Percentiles rank a stretch among this genome's conserved stretches.
These are phyloP conservation scores for Suillus alpinus DNA, from an alignment of 768 basidiomycete species.

Conservation along the genomic window DNA sequence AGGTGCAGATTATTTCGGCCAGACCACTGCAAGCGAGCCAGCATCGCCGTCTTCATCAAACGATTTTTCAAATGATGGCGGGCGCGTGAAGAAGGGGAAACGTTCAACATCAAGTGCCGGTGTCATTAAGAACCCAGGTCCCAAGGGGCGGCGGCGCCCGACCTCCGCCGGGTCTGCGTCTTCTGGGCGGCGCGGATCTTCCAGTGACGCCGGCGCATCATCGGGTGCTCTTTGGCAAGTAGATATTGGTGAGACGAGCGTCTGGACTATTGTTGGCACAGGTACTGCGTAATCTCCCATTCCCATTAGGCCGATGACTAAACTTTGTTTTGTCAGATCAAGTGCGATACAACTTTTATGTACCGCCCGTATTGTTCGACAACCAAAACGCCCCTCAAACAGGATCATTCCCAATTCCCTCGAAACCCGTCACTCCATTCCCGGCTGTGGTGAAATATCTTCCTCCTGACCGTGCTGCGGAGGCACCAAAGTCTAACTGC, in stretches of 20 bases:
- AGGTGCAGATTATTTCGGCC: constrained; percentile 66
- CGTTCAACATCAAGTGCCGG: constrained; percentile 73
- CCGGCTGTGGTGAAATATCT: constrained; percentile 89
- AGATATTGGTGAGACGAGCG: constrained; percentile 90
- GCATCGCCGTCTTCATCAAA: constrained; percentile 62
- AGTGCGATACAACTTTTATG: constrained; percentile 91
- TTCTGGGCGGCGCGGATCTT: constrained; percentile 63
- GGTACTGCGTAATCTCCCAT: constrained; percentile 44
- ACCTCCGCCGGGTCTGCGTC: constrained; percentile 73
- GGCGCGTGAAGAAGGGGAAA: constrained; percentile 77
- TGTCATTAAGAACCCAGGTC: constrained; percentile 33
- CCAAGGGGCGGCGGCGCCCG: constrained; percentile 64
- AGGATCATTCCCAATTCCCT: constrained; percentile 74
- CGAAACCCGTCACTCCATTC: constrained; percentile 82
- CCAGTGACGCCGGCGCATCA: constrained; percentile 65
- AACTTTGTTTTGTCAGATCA: constrained; percentile 52
- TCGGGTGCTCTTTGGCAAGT: constrained; percentile 86
- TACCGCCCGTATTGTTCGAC: constrained; percentile 82
- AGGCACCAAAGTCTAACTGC: constrained; percentile 74
- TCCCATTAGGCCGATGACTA: constrained; percentile 9
- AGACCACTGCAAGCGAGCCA: constrained; percentile 59
- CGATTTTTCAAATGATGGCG: constrained; percentile 78
- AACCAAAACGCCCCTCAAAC: constrained; percentile 70
- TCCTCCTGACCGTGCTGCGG: constrained; percentile 82
- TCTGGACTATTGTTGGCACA: constrained; percentile 93